These are phyloP conservation scores for Penicillium diatomitis DNA, from an alignment of 495 filamentous ascomycete species.

Conservation along the genomic window DNA sequence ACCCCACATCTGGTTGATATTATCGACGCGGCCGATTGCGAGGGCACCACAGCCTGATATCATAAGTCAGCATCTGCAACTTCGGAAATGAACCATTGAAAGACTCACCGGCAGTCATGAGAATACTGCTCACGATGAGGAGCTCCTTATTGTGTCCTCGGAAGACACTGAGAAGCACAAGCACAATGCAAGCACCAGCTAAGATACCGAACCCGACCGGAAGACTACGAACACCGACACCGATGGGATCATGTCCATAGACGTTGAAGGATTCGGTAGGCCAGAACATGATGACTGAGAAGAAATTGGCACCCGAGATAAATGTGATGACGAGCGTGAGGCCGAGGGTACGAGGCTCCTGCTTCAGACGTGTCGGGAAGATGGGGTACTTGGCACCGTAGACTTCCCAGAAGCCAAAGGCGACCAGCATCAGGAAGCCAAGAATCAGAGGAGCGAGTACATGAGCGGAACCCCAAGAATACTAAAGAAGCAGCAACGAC, in stretches of 20 bases:
- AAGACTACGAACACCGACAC: slow-evolving; percentile 57
- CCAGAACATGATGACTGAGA: slow-evolving; percentile 66
- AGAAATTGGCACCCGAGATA: slow-evolving; percentile 68
- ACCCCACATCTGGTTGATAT: slow-evolving; percentile 51
- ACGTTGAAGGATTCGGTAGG: slow-evolving; percentile 67
- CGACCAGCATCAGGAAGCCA: slow-evolving; percentile 42
- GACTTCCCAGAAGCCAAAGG: slow-evolving; percentile 52
- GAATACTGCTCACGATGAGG: slow-evolving; percentile 48
- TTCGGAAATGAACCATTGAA: neutral
- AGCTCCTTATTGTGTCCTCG: slow-evolving; percentile 55
- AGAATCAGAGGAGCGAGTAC: slow-evolving; percentile 52
- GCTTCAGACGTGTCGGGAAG: slow-evolving; percentile 53
- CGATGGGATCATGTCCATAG: slow-evolving; percentile 59
- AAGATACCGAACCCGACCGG: slow-evolving; percentile 58
- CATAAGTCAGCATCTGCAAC: neutral
- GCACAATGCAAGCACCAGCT: slow-evolving; percentile 51
- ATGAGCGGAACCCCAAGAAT: slow-evolving; percentile 48
- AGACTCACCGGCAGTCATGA: slow-evolving; percentile 58
- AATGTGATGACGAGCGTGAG: slow-evolving; percentile 64
- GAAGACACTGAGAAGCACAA: slow-evolving; percentile 50
- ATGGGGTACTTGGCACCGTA: slow-evolving; percentile 56
- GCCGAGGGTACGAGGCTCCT: slow-evolving; percentile 52
- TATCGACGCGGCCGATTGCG: slow-evolving; percentile 46
- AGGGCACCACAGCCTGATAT: slow-evolving; percentile 50
- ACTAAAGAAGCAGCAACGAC: slow-evolving; percentile 24